phyloP scores from a whole-genome alignment of 441 rosid species.

The Erysimum cheiri region DNA sequence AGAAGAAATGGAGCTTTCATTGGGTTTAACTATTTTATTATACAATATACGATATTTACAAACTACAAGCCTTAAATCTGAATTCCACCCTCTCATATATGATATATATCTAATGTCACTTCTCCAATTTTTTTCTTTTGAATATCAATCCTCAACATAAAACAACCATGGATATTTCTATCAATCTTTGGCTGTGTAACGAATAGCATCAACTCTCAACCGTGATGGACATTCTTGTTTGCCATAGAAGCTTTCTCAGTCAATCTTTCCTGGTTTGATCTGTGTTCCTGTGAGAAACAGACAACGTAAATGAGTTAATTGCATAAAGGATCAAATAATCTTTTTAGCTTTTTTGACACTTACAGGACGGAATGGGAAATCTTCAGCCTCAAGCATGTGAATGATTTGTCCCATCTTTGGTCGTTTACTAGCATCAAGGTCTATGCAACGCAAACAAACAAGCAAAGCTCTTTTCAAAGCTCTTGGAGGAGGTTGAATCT shows the following conservation, averaged over 20 bases:
- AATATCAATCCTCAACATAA: constrained; percentile 26
- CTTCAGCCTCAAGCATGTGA: constrained; percentile 95
- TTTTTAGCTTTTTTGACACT: constrained; percentile 26
- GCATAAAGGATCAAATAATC: neutral
- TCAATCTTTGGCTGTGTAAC: constrained; percentile 24
- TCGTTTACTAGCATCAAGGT: constrained; percentile 79
- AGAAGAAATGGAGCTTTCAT: neutral
- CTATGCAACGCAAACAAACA: constrained; percentile 92
- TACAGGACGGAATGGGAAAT: constrained; percentile 85
- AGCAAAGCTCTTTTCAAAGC: constrained; percentile 73
- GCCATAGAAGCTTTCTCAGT: constrained; percentile 18
- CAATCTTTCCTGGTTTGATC: constrained; percentile 44
- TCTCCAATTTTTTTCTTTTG: neutral
- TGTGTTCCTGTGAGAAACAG: constrained; percentile 58
- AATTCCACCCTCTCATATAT: neutral
- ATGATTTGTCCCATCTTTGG: constrained; percentile 98
- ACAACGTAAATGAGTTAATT: neutral
- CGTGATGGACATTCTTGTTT: constrained; percentile 40
- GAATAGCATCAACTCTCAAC: constrained; percentile 44
- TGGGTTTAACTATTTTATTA: constrained; percentile 4
- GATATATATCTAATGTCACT: constrained; percentile 22
- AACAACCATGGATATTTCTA: constrained; percentile 33
- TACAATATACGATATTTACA: constrained; percentile 40
- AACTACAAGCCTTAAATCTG: constrained; percentile 19
- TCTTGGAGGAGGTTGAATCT: constrained; percentile 63